Evolutionary conservation across 2,329 filamentous ascomycete species (phyloP), one percentile per base, ranked within the genome.

Genomic region (Arthrinium puccinioides): DNA sequence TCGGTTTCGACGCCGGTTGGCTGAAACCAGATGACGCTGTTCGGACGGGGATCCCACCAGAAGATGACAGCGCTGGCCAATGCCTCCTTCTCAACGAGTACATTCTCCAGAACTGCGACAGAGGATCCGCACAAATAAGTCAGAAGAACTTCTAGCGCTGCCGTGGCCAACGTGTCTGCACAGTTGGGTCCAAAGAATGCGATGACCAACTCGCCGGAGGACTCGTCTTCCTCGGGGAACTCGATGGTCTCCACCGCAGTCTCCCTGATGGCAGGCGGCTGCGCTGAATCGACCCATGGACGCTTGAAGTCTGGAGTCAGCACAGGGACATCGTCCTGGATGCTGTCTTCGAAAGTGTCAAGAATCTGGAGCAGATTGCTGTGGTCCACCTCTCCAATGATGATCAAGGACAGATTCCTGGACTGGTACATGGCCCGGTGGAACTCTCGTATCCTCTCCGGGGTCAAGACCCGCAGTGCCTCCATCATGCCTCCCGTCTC

Each of bases 401-500:
- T 79, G 19, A 96, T 76, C 20, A 98, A 66, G 46, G 89, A 94
- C 42, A 98, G 68, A 53, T 98, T 98, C 57, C 89, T 90, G 4
- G 92, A 92, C 57, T 97, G 90, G 55, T 98, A 98, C 90, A 98
- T 97, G 46, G 89, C 85, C 44, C 81, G 81, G 60, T 98, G 92
- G 53, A 97, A 98, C 41, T 82, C 79, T n/a, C 92, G 82, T 47
- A 98, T 98, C 26, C 88, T 81, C 36, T 96, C 84, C 2, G 88
- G 80, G 0, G 87, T 92, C 32, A 98, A 67, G 4, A 88, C 79
- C 28, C 92, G 81, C 34, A 98, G 71, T 23, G 88, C 84, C 51
- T 95, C 87, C 67, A 94, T 94, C 82, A 96, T 87, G 11, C 92
- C 92, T 10, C 92, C 92, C n/a, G 92, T 98, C 63, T 98, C 92